A percentile compares a stretch with the other conserved stretches of the same genome.
Evolutionary conservation across 2,329 filamentous ascomycete species (phyloP).

Genomic region (Leptographium wingfieldii): DNA sequence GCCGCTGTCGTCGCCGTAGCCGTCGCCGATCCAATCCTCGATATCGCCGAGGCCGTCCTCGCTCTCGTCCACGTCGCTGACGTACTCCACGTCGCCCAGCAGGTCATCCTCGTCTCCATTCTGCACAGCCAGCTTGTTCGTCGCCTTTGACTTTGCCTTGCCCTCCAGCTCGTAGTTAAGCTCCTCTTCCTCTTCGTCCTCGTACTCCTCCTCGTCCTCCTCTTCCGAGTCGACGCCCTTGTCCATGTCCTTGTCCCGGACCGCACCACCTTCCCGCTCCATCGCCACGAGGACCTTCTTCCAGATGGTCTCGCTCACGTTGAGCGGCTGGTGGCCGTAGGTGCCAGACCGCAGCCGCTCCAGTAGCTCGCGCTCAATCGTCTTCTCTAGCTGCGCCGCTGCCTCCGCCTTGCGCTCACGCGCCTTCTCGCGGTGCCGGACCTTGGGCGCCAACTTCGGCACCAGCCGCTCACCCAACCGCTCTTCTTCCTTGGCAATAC

Average conservation of each 20-base stretch:
- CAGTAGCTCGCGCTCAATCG: constrained; percentile 89
- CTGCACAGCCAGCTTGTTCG: constrained; percentile 2
- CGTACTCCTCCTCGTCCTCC: constrained; percentile 48
- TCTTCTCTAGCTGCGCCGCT: constrained; percentile 86
- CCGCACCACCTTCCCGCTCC: constrained; percentile 74
- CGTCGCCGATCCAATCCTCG: constrained; percentile 84
- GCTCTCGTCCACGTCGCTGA: constrained; percentile 78
- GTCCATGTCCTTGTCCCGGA: constrained; percentile 77
- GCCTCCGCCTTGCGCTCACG: constrained; percentile 58
- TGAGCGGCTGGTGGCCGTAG: constrained; percentile 88
- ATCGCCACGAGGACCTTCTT: constrained; percentile 89
- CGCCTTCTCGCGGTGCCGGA: constrained; percentile 61
- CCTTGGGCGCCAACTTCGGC: constrained; percentile 81
- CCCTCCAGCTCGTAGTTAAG: constrained; percentile 23
- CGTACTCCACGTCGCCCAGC: constrained; percentile 75
- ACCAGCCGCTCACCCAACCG: constrained; percentile 80
- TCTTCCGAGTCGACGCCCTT: constrained; percentile 73
- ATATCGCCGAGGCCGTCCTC: constrained; percentile 69
- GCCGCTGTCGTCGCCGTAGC: constrained; percentile 46
- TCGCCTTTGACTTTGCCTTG: constrained; percentile 35
- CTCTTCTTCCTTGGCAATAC: constrained; percentile 79
- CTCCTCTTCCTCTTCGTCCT: constrained; percentile 47
- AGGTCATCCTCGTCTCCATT: constrained; percentile 63
- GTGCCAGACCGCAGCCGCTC: constrained; percentile 83
- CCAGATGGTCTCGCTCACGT: constrained; percentile 92